Evolutionary conservation across 1,139 yeast genomes (phyloP).

Genomic region (Yamadazyma jaroonii): DNA sequence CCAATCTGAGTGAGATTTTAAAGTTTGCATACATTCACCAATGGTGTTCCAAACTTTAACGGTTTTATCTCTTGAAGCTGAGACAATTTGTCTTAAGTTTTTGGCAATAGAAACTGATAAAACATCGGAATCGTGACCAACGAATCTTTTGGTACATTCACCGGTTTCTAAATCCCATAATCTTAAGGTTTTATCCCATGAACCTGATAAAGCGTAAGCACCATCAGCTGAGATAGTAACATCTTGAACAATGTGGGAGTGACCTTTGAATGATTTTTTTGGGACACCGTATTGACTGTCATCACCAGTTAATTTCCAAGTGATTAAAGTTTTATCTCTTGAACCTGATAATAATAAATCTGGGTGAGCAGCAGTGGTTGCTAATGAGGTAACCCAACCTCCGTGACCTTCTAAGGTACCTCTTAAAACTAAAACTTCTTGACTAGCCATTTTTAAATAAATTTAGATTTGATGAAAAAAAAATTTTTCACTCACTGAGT

Average conservation of each 20-base stretch:
- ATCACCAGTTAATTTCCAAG: constrained; percentile 98
- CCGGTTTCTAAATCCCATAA: constrained; percentile 98
- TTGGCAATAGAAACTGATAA: constrained; percentile 95
- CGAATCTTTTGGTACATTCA: constrained; percentile 92
- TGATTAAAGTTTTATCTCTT: constrained; percentile 97
- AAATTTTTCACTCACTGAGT: constrained; percentile 8
- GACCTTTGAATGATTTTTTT: constrained; percentile 96
- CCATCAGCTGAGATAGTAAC: constrained; percentile 98
- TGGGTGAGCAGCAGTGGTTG: constrained; percentile 98
- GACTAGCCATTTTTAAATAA: constrained; percentile 51
- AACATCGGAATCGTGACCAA: constrained; percentile 98
- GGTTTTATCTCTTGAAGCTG: constrained; percentile 99
- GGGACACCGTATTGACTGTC: constrained; percentile 98
- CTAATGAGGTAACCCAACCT: constrained; percentile 96
- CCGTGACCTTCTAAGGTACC: constrained; percentile 94
- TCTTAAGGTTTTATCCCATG: constrained; percentile 99
- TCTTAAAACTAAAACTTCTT: constrained; percentile 98
- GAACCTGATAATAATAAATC: constrained; percentile 97
- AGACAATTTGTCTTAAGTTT: constrained; percentile 97
- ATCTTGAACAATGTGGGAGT: constrained; percentile 98
- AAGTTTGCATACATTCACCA: constrained; percentile 97
- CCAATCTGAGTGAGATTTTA: constrained; percentile 98
- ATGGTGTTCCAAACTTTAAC: constrained; percentile 99
- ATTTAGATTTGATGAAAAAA: constrained; percentile 9
- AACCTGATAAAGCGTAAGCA: constrained; percentile 96